Conservation (phyloP, 805 yeast species). For the Hanseniaspora guilliermondii region DNA sequence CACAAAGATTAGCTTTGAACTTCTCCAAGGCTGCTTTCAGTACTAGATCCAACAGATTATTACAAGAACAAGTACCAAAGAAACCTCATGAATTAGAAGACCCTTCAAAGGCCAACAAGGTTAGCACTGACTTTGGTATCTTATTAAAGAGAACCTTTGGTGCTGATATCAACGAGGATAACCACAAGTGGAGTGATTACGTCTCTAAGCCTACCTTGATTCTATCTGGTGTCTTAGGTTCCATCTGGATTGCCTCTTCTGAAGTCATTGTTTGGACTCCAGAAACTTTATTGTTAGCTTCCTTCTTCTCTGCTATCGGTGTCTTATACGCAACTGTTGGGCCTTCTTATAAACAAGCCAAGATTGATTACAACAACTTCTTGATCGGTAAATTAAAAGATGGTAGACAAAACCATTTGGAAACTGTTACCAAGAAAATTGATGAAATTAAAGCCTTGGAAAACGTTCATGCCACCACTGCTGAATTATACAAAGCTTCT, state of each 20-base stretch:
- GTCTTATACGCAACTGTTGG: conserved; percentile 78
- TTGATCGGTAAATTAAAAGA: conserved; percentile 12
- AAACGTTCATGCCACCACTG: conserved; percentile 84
- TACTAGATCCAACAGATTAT: conserved; percentile 9
- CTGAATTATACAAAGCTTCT: conserved; percentile 82
- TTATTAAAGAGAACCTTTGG: conserved; percentile 13
- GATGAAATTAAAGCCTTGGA: conserved; percentile 75
- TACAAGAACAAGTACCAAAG: conserved; percentile 14
- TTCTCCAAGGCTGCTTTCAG: conserved; percentile 11
- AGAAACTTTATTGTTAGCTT: conserved; percentile 73
- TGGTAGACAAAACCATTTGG: conserved; percentile 80
- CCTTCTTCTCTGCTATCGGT: conserved; percentile 66
- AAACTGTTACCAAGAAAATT: conserved; percentile 88
- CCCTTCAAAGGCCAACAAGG: conserved; percentile 9
- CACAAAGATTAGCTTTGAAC: conserved; percentile 12
- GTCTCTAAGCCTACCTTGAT: conserved; percentile 71
- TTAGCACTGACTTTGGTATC: conserved; percentile 10
- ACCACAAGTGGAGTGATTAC: conserved; percentile 14
- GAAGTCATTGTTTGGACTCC: conserved; percentile 88
- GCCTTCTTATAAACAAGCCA: conserved; percentile 60
- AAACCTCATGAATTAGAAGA: conserved; percentile 14
- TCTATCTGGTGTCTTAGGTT: conserved; percentile 91
- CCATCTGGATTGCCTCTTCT: conserved; percentile 85
- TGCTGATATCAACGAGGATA: conserved; percentile 13
- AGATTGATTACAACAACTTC: conserved; percentile 9